These are phyloP conservation scores for Dothiorella sarmentorum DNA, from an alignment of 2,329 filamentous ascomycete species.

Conservation along the genomic window DNA sequence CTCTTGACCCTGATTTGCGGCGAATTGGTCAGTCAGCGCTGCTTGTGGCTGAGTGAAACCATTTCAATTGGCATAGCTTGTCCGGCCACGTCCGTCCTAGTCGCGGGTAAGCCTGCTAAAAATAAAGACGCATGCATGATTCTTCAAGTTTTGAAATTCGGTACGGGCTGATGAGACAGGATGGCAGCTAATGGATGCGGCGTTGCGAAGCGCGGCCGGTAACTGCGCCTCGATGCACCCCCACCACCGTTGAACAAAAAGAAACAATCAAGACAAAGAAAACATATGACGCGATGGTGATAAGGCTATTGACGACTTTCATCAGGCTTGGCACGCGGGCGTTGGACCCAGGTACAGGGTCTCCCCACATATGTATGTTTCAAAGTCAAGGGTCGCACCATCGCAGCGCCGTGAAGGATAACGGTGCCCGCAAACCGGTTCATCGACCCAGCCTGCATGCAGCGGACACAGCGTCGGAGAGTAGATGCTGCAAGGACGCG, in stretches of 20 bases:
- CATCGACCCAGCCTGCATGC: background rate
- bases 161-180: background rate
- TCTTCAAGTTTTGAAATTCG: conserved; percentile 8
- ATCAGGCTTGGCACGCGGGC: conserved; percentile 8
- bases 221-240: background rate
- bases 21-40: background rate
- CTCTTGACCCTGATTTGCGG: background rate
- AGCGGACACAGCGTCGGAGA: background rate
- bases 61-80: background rate
- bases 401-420: background rate
- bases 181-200: background rate
- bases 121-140: conserved; percentile 11
- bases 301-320: background rate
- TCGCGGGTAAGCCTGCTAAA: conserved; percentile 3
- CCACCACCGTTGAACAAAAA: background rate
- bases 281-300: background rate
- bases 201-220: background rate
- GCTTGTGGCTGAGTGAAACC: conserved; percentile 11
- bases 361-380: conserved; percentile 8
- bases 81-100: background rate
- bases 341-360: conserved; percentile 1
- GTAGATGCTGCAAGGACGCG: conserved; percentile 5
- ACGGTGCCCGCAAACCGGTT: background rate
- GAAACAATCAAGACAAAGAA: background rate
- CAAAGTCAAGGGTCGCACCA: conserved; percentile 11